A percentile compares a stretch with the other conserved stretches of the same genome.
Conservation (phyloP, 2,329 filamentous ascomycete species). For the Colletotrichum tabaci region DNA sequence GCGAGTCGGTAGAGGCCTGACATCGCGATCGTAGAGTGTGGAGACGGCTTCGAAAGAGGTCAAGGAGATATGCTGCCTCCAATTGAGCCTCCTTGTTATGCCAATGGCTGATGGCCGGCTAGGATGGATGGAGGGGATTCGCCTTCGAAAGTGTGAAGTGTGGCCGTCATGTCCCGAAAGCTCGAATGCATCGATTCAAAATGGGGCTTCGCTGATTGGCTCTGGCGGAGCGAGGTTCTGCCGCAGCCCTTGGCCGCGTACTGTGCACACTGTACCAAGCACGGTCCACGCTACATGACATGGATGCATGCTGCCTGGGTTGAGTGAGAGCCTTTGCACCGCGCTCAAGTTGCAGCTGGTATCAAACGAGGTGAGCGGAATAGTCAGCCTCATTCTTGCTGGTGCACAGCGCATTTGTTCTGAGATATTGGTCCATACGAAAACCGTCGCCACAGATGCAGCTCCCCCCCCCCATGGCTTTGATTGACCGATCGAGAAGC, state of each 20-base stretch:
- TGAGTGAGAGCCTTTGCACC: slow-evolving; percentile 14
- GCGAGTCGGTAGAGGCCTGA: slow-evolving; percentile 81
- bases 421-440: too few relatives aligned
- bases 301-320: slow-evolving; percentile 1
- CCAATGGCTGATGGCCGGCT: slow-evolving; percentile 42
- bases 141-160: slow-evolving; percentile 39
- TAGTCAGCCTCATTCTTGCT: background rate
- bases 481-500: background rate
- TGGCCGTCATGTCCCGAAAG: slow-evolving; percentile 43
- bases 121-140: slow-evolving; percentile 41
- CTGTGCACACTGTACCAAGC: slow-evolving; percentile 22
- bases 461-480: background rate
- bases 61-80: slow-evolving; percentile 42
- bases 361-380: slow-evolving; percentile 17
- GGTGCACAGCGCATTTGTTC: background rate
- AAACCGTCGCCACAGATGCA: background rate
- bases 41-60: slow-evolving; percentile 50
- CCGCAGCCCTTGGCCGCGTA: slow-evolving; percentile 14
- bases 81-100: slow-evolving; percentile 45
- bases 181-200: slow-evolving; percentile 38
- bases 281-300: slow-evolving; percentile 18
- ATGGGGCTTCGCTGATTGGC: slow-evolving; percentile 38
- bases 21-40: slow-evolving; percentile 67
- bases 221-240: slow-evolving; percentile 23
- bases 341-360: slow-evolving; percentile 5